Base-by-base conservation (phyloP, 495 filamentous ascomycete genomes). In the Aspergillus saccharolyticus region DNA sequence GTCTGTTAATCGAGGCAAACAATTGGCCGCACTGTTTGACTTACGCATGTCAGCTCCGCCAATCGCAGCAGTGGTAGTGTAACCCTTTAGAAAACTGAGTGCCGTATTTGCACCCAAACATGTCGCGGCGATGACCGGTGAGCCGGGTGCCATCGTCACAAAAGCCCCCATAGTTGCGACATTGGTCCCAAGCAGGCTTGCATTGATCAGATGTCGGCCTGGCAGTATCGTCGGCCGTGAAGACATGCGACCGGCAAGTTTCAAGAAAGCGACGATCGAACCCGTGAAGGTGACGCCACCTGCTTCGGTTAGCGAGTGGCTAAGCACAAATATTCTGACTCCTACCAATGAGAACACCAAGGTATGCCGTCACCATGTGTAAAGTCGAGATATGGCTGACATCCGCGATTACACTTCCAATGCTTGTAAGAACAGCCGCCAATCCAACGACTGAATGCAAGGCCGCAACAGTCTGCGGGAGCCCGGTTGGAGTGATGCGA, bases 271-370 rank as follows among this genome's bases (percentile, higher is more conserved):
- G 2, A 93, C 86, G 56, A 93, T 83, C 15, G 86, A 89, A 10
- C 89, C 89, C 3, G 89, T 93, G 66, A 93, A 93, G 0, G 89
- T 93, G 43, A 93, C 82, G 55, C 89, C 89, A 45, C 85, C 74
- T 71, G 44, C 49, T 10, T 12, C 39, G 14, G 45, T 63, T 63
- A 59, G 48, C 21, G 28, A 48, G 30, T 15, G 12, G 1, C 25
- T 19, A 7, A 12, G 6, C n/a, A 18, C 24, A 28, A 24, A 9
- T 1, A 43, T 14, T 30, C n/a, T n/a, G 15, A 24, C 28, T 44
- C 54, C 21, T 63, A 74, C 78, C 87, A 55, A 93, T 90, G 0
- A 93, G 71, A 14, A 93, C 88, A 47, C 89, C 89, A 7, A 91
- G 68, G 59, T 93, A 93, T 0, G 85, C 89, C 12, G 87, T 86